A percentile compares a stretch with the other conserved stretches of the same genome.
Evolutionary conservation across 495 filamentous ascomycete genomes (phyloP).

Genomic region (Chaetomidium leptoderma): DNA sequence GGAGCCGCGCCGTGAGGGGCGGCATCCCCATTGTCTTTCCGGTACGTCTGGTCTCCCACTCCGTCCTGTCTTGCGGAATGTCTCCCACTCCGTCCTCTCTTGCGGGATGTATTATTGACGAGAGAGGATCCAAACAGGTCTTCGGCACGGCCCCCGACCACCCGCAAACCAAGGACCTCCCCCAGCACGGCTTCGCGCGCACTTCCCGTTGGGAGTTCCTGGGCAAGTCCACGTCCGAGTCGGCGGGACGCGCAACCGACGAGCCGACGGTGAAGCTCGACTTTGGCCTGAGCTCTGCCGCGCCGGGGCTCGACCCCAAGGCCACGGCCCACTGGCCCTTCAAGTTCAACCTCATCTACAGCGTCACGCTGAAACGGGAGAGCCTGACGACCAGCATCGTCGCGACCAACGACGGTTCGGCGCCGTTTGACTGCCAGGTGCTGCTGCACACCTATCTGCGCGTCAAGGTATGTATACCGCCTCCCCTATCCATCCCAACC

Average conservation of each 20-base stretch:
- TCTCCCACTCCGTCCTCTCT: neutral
- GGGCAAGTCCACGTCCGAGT: conserved; percentile 62
- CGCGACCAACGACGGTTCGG: conserved; percentile 76
- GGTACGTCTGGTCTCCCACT: conserved; percentile 50
- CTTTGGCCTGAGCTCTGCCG: conserved; percentile 69
- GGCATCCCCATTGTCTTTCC: conserved; percentile 96
- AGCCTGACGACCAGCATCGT: conserved; percentile 77
- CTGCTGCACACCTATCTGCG: conserved; percentile 87
- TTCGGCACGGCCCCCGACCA: conserved; percentile 79
- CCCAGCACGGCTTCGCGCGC: conserved; percentile 96
- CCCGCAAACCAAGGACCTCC: conserved; percentile 65
- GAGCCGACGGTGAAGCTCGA: conserved; percentile 75
- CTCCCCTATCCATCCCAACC: neutral
- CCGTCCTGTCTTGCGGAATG: too few relatives aligned
- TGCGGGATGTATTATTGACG: too few relatives aligned
- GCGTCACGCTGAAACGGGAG: conserved; percentile 72
- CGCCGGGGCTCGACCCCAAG: conserved; percentile 60
- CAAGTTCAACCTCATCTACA: conserved; percentile 87
- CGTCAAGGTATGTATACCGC: conserved; percentile 56
- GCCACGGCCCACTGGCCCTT: conserved; percentile 68
- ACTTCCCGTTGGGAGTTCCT: conserved; percentile 75
- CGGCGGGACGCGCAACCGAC: conserved; percentile 39
- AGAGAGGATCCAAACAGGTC: too few relatives aligned
- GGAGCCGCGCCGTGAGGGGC: conserved; percentile 59
- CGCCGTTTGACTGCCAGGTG: conserved; percentile 84